Conservation (phyloP, 345 rosid species). For the Cardamine chenopodiifolia region DNA sequence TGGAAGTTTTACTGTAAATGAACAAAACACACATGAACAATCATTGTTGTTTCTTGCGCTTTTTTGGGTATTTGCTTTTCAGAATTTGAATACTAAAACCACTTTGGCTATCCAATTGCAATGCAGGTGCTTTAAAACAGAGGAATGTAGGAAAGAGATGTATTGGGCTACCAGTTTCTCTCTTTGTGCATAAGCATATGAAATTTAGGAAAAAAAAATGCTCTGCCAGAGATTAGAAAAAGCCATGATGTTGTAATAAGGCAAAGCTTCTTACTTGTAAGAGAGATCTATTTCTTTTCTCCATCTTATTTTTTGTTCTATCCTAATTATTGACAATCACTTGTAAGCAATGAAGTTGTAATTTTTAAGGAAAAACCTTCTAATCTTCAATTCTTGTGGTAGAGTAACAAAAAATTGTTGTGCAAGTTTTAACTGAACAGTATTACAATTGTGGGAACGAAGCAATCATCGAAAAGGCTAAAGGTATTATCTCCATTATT, state of each 20-base stretch:
- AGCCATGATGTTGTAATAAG: not conserved
- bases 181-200: constrained; percentile 15
- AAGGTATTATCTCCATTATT: not conserved
- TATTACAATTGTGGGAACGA: not conserved
- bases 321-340: not conserved
- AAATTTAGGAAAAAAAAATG: not conserved
- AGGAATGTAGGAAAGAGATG: constrained; percentile 53
- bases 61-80: not conserved
- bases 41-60: constrained; percentile 9
- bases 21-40: constrained; percentile 6
- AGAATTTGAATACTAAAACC: constrained; percentile 50
- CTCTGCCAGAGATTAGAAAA: not conserved
- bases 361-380: not conserved
- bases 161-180: constrained; percentile 20
- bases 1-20: constrained; percentile 60
- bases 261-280: not conserved
- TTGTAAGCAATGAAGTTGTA: not conserved
- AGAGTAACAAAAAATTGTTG: not conserved
- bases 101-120: constrained; percentile 47
- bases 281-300: constrained; percentile 1
- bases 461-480: not conserved
- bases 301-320: not conserved
- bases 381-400: not conserved
- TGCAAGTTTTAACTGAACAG: not conserved
- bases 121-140: constrained; percentile 36